A percentile compares a stretch with the other conserved stretches of the same genome.
Evolutionary conservation across 305 asterid species (phyloP).

Genomic region (Ilex paraguariensis): DNA sequence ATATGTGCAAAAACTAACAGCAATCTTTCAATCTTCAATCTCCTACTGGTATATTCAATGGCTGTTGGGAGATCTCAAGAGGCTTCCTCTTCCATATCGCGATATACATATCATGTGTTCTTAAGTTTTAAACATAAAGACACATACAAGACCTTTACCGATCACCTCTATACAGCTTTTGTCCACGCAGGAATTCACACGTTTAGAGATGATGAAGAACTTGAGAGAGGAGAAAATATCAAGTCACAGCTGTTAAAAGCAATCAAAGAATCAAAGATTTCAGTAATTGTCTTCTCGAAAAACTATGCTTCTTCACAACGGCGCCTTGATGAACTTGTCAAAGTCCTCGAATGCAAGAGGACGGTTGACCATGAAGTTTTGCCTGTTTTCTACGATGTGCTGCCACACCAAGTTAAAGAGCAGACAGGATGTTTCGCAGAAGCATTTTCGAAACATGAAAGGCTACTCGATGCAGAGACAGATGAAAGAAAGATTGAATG

Average conservation of each 20-base stretch:
- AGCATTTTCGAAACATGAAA: neutral
- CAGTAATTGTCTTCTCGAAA: neutral
- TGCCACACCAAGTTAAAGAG: neutral
- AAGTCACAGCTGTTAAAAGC: neutral
- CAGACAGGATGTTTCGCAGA: neutral
- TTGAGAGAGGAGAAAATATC: neutral
- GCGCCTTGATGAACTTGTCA: neutral
- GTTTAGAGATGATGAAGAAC: too few relatives aligned
- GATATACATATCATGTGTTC: neutral
- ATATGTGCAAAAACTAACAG: neutral
- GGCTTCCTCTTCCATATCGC: neutral
- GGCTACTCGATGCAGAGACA: neutral
- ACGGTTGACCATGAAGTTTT: neutral
- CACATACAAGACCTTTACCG: neutral
- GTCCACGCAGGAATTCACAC: too few relatives aligned
- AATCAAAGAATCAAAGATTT: neutral
- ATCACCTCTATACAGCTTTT: too few relatives aligned
- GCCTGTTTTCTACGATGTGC: neutral
- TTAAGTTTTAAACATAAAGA: neutral
- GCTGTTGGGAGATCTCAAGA: neutral
- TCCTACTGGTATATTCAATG: neutral
- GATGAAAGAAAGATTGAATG: neutral
- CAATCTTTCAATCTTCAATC: neutral
- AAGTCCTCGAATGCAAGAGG: neutral
- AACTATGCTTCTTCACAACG: neutral